Evolutionary conservation across 2,329 filamentous ascomycete species (phyloP), one percentile per base, ranked within the genome.

Genomic region (Fonsecaea monophora): DNA sequence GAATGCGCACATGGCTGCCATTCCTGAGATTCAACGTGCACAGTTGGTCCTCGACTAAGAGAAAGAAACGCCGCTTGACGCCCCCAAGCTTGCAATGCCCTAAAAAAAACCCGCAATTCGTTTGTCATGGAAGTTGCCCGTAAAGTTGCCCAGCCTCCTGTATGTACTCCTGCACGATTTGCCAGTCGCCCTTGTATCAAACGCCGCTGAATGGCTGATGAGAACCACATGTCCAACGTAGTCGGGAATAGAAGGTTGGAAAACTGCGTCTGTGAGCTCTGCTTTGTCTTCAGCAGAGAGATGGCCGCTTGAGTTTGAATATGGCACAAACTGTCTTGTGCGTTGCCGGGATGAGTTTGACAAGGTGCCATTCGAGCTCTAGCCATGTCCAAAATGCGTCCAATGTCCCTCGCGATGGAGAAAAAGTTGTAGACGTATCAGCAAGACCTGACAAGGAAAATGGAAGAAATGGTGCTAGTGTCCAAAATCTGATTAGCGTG

Each of bases 401-500:
- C 59, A 61, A 53, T 25, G 32, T 53, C 10, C 12, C 53, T 34
- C n/a, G 34, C 45, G 13, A 7, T 34, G 12, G 45, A 48, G 32
- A 40, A 37, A 59, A 35, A 34, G 25, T 18, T 32, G 38, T 25
- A 10, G 38, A 50, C 57, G 40, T 34, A 21, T 18, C n/a, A 34
- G 58, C 18, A 60, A 48, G 48, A 45, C 32, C 30, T 38, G 42
- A 37, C 34, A 53, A 53, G 10, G 30, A 61, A 25, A 37, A 61
- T 15, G 34, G 25, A 53, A 54, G 32, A 54, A 61, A 48, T 21
- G 15, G 50, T 55, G 53, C 42, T 53, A 48, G 42, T 61, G 48
- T 53, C 56, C 65, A 64, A 61, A 54, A 61, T 59, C 35, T 48
- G 62, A 56, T 64, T 64, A 64, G 65, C 53, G 57, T 37, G 25